These are phyloP conservation scores for Nissolia schottii DNA, from an alignment of 306 rosid genomes.

Conservation along the genomic window DNA sequence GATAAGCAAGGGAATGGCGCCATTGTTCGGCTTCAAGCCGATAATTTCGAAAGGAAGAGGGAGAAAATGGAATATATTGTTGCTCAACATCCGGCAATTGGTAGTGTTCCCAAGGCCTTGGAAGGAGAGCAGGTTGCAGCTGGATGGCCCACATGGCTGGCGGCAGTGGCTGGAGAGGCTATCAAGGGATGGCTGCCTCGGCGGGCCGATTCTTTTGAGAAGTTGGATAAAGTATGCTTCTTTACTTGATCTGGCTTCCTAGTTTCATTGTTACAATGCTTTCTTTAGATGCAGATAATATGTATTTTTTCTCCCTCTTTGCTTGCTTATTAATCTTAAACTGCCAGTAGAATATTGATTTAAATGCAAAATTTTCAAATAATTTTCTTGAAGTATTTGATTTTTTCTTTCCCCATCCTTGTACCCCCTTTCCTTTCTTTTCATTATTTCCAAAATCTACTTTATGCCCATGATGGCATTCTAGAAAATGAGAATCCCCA, in stretches of 20 bases:
- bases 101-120: constrained; percentile 68
- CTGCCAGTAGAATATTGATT: constrained; percentile 2
- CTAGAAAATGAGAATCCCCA: neutral
- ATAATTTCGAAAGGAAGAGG: constrained; percentile 74
- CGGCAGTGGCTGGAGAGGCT: constrained; percentile 97
- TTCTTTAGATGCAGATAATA: constrained; percentile 13
- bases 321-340: neutral
- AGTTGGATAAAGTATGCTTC: constrained; percentile 83
- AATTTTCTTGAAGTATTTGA: neutral
- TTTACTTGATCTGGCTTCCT: constrained; percentile 20
- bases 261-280: constrained; percentile 12
- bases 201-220: constrained; percentile 95
- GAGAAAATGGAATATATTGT: constrained; percentile 71
- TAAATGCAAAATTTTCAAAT: neutral
- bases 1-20: constrained; percentile 74
- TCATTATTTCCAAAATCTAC: neutral
- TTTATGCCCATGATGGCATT: neutral
- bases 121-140: constrained; percentile 98
- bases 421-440: neutral
- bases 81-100: constrained; percentile 72
- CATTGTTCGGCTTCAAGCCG: constrained; percentile 48
- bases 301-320: neutral
- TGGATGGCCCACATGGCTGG: constrained; percentile 97
- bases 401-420: neutral
- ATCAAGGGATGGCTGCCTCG: constrained; percentile 94